Conservation (phyloP, 352 stramenopile genomes). For the Phytopythium montanum region DNA sequence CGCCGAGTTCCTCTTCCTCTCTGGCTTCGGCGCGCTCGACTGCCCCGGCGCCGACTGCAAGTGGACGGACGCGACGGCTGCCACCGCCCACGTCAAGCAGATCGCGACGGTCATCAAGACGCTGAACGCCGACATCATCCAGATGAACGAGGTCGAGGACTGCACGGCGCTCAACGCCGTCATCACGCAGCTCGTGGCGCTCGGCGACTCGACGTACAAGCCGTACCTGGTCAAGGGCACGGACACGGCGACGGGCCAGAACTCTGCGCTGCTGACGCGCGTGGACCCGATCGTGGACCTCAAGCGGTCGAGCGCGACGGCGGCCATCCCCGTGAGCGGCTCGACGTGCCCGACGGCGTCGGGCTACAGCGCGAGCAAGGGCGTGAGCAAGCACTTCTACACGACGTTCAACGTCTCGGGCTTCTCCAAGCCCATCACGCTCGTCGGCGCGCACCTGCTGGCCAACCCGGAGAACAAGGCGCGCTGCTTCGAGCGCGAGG, state of each 20-base stretch:
- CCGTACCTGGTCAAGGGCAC: slow-evolving; percentile 56
- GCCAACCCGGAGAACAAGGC: slow-evolving; percentile 51
- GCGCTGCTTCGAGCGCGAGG: slow-evolving; percentile 60
- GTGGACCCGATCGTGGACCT: slow-evolving; percentile 51
- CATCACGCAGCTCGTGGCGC: slow-evolving; percentile 36
- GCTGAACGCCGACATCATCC: slow-evolving; percentile 62
- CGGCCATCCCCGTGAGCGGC: slow-evolving; percentile 39
- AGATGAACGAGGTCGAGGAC: slow-evolving; percentile 64
- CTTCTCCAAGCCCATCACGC: slow-evolving; percentile 61
- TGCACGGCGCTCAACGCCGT: slow-evolving; percentile 47
- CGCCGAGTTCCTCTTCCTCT: slow-evolving; percentile 55
- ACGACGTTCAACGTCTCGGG: slow-evolving; percentile 60
- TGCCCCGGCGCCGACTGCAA: slow-evolving; percentile 50
- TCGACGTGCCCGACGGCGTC: slow-evolving; percentile 45
- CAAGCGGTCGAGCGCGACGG: slow-evolving; percentile 29
- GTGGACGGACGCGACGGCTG: slow-evolving; percentile 39
- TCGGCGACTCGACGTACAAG: slow-evolving; percentile 56
- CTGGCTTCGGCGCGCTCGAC: slow-evolving; percentile 29
- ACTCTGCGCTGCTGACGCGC: slow-evolving; percentile 58
- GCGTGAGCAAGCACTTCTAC: slow-evolving; percentile 71
- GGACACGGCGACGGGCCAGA: slow-evolving; percentile 67
- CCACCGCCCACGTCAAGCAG: slow-evolving; percentile 43
- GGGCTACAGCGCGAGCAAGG: slow-evolving; percentile 38
- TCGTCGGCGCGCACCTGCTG: slow-evolving; percentile 63
- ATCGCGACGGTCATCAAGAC: slow-evolving; percentile 45